phyloP scores from a whole-genome alignment of 208 protist species.

The Acanthamoeba lenticulata region DNA sequence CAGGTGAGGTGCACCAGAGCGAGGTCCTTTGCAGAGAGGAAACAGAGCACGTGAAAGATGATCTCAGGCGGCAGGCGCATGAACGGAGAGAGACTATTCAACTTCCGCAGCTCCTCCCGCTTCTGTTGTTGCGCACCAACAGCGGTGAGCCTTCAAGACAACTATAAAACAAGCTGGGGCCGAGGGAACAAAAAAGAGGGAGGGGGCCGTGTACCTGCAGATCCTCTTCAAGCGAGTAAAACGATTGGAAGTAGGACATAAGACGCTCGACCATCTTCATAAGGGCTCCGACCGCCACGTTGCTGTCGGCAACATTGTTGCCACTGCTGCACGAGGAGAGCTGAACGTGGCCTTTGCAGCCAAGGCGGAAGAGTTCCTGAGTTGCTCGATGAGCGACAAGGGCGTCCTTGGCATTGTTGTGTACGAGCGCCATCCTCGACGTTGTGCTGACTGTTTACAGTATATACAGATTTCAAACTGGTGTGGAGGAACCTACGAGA shows the following conservation, averaged over 20 bases:
- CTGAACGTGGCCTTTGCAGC: background rate
- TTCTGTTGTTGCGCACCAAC: background rate
- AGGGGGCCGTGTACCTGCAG: background rate
- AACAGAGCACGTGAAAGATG: constrained; percentile 17
- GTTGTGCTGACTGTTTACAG: background rate
- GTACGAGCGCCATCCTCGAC: background rate
- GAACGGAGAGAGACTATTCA: background rate
- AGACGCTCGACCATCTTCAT: background rate
- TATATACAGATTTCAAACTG: background rate
- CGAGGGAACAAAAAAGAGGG: background rate
- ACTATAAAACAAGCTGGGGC: no score
- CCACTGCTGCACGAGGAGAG: background rate
- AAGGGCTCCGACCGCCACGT: background rate
- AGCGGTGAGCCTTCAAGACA: background rate
- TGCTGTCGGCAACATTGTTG: background rate
- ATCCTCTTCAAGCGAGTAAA: background rate
- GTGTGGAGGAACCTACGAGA: background rate
- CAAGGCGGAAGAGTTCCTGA: background rate
- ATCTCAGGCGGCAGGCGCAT: background rate
- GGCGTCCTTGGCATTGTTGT: background rate
- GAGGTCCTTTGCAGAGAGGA: constrained; percentile 17
- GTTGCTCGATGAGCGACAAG: background rate
- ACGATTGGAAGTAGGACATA: background rate
- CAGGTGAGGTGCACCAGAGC: background rate
- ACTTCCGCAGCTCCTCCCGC: background rate